These are phyloP conservation scores for Yamadazyma conglobata DNA, from an alignment of 1,139 yeast species.

Conservation along the genomic window DNA sequence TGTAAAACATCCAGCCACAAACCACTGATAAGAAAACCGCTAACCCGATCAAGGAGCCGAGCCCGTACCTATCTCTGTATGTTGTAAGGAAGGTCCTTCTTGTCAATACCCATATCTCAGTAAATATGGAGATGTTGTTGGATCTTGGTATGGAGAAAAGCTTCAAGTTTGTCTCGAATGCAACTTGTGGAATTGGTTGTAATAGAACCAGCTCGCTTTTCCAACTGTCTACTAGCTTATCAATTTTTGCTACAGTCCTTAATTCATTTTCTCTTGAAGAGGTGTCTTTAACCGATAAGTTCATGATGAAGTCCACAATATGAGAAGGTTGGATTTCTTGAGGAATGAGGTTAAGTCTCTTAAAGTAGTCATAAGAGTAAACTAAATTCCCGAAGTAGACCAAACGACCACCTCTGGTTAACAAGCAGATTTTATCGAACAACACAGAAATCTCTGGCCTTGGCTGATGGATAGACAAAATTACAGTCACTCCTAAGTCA, in stretches of 20 bases:
- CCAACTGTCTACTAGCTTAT: constrained; percentile 51
- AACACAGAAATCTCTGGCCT: constrained; percentile 65
- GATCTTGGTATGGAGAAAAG: constrained; percentile 25
- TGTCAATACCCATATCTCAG: constrained; percentile 54
- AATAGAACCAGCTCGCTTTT: constrained; percentile 13
- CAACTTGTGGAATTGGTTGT: constrained; percentile 12
- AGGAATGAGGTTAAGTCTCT: constrained; percentile 21
- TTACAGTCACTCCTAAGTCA: constrained; percentile 62
- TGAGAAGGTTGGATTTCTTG: constrained; percentile 14
- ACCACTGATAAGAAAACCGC: constrained; percentile 55
- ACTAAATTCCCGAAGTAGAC: constrained; percentile 56
- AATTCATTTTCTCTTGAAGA: constrained; percentile 40
- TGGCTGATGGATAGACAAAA: constrained; percentile 83
- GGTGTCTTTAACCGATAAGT: constrained; percentile 67
- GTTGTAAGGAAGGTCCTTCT: constrained; percentile 55
- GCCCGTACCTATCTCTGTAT: constrained; percentile 56
- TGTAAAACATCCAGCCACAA: constrained; percentile 75
- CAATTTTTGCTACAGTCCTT: constrained; percentile 42
- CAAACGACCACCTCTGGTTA: constrained; percentile 61
- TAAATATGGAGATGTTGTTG: constrained; percentile 26
- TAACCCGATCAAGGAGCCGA: constrained; percentile 53
- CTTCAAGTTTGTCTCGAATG: constrained; percentile 23
- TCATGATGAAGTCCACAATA: constrained; percentile 64
- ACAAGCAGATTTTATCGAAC: constrained; percentile 68
- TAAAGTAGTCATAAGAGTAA: constrained; percentile 51